These are phyloP conservation scores for Cardiospermum halicacabum DNA, from an alignment of 345 rosid species.

Conservation along the genomic window DNA sequence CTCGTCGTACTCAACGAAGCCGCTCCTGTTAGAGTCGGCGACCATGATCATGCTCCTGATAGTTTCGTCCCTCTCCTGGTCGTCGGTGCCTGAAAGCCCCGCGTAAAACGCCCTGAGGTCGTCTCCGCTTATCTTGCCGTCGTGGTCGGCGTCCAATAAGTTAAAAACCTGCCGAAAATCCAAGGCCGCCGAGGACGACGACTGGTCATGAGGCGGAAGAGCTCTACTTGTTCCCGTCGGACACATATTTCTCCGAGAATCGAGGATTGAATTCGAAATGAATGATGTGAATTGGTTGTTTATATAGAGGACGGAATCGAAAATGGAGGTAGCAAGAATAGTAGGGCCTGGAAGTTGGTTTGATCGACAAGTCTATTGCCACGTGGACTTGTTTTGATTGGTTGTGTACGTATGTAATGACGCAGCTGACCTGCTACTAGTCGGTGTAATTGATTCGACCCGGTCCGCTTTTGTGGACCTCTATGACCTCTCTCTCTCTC, in stretches of 20 bases:
- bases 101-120: conserved; percentile 62
- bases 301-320: not conserved
- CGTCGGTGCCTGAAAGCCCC: conserved; percentile 16
- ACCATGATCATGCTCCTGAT: conserved; percentile 70
- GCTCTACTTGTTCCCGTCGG: conserved; percentile 40
- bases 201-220: conserved; percentile 9
- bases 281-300: too few relatives aligned
- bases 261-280: too few relatives aligned
- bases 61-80: conserved; percentile 32
- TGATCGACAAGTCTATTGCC: not conserved
- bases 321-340: not conserved
- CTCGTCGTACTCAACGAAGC: conserved; percentile 84
- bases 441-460: not conserved
- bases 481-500: too few relatives aligned
- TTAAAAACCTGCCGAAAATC: conserved; percentile 67
- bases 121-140: conserved; percentile 81
- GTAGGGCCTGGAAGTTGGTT: not conserved
- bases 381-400: not conserved
- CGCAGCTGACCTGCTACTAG: not conserved
- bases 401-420: conserved; percentile 18
- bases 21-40: conserved; percentile 70
- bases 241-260: conserved; percentile 30
- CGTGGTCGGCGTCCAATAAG: conserved; percentile 76
- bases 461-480: too few relatives aligned
- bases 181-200: conserved; percentile 12